These are phyloP conservation scores for Quercus lobata DNA, from an alignment of 331 rosid genomes.

Conservation along the genomic window DNA sequence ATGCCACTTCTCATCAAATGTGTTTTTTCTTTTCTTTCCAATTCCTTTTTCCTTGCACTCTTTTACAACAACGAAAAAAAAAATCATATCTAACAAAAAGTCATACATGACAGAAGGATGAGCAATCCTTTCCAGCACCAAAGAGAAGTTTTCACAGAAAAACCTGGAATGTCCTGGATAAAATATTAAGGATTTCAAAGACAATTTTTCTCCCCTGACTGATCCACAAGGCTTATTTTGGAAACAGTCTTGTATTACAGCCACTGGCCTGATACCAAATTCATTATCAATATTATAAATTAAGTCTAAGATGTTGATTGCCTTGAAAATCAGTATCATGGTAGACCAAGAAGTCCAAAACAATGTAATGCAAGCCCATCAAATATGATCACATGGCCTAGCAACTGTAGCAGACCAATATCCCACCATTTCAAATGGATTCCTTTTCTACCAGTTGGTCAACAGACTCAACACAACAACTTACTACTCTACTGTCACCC, in stretches of 20 bases:
- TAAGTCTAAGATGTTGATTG: not conserved
- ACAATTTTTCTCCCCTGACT: not conserved
- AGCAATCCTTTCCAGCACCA: not conserved
- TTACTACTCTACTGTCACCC: not conserved
- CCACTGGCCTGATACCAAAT: not conserved
- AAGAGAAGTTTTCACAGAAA: not conserved
- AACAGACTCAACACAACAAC: not conserved
- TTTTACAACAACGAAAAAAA: not conserved
- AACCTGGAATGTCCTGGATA: not conserved
- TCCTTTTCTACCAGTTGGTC: not conserved
- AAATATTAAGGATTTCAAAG: not conserved
- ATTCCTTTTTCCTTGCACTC: not conserved
- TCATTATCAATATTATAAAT: not conserved
- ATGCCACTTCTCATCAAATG: not conserved
- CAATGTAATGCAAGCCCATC: not conserved
- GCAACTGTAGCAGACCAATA: not conserved
- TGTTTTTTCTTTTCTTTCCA: not conserved
- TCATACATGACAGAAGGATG: not conserved
- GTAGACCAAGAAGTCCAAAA: not conserved
- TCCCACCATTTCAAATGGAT: not conserved
- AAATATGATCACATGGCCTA: not conserved
- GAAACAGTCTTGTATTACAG: not conserved
- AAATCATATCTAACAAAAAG: not conserved
- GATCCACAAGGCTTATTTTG: not conserved
- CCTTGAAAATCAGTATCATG: conserved; percentile 4